Percentiles rank a stretch among this genome's conserved stretches.
Evolutionary conservation across 2,329 filamentous ascomycete genomes (phyloP).

Genomic region (Curvularia spicifera): DNA sequence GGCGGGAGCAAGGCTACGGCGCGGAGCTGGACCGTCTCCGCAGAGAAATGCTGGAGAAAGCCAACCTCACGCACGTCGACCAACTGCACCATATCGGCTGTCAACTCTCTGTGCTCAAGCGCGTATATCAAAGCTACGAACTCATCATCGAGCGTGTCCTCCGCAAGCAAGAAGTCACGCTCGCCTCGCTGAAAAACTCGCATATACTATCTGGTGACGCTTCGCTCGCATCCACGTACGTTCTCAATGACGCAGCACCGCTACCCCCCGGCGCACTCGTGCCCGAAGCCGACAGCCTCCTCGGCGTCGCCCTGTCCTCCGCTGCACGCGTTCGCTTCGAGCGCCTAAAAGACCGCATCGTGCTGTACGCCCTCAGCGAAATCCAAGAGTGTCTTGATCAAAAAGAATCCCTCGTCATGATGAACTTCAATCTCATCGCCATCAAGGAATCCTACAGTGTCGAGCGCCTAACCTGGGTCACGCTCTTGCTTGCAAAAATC

Average conservation of each 20-base stretch:
- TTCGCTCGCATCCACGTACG: slow-evolving; percentile 38
- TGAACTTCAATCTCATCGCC: slow-evolving; percentile 79
- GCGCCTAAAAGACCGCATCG: slow-evolving; percentile 64
- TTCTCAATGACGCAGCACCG: slow-evolving; percentile 9
- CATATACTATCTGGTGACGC: slow-evolving; percentile 47
- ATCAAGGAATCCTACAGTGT: slow-evolving; percentile 77
- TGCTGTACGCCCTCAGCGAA: slow-evolving; percentile 66
- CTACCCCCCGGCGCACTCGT: slow-evolving; percentile 29
- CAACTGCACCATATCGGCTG: slow-evolving; percentile 66
- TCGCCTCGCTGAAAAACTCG: slow-evolving; percentile 54
- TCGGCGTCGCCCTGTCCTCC: slow-evolving; percentile 55
- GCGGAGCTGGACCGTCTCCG: slow-evolving; percentile 59
- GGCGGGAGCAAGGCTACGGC: slow-evolving; percentile 56
- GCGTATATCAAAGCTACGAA: slow-evolving; percentile 67
- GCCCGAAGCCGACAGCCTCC: slow-evolving; percentile 47
- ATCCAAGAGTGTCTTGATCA: slow-evolving; percentile 70
- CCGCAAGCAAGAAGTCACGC: slow-evolving; percentile 52
- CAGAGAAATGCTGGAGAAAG: slow-evolving; percentile 61
- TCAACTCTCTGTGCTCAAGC: slow-evolving; percentile 65
- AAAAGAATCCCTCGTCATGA: slow-evolving; percentile 71
- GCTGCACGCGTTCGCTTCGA: slow-evolving; percentile 65
- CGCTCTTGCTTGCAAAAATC: slow-evolving; percentile 74
- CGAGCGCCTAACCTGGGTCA: slow-evolving; percentile 73
- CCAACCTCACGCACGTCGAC: slow-evolving; percentile 55
- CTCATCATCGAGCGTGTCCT: slow-evolving; percentile 66